Evolutionary conservation across 1,139 yeast species (phyloP).

Genomic region (Yamadazyma diospyri): DNA sequence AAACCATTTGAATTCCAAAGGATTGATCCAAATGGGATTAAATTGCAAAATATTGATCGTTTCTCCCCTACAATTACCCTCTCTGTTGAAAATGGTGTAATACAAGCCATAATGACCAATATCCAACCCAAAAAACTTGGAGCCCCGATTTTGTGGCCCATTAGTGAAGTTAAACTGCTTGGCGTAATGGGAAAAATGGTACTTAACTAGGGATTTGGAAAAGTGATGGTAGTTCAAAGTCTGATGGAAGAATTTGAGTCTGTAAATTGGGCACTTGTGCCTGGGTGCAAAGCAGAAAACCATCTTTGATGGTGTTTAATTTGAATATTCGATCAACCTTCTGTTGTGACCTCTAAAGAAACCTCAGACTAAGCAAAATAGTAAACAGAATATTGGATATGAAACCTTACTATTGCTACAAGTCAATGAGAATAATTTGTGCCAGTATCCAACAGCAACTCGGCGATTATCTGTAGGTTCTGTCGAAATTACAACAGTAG

Average conservation of each 20-base stretch:
- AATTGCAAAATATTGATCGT: conserved; percentile 12
- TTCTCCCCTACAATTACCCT: conserved; percentile 18
- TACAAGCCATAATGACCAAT: conserved; percentile 46
- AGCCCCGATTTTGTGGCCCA: conserved; percentile 7
- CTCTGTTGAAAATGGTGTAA: conserved; percentile 41
- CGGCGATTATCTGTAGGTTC: too few species aligned
- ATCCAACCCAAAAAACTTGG: conserved; percentile 28
- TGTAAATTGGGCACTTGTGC: conserved; percentile 7
- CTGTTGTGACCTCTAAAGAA: too few species aligned
- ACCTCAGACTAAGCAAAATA: too few species aligned
- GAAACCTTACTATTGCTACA: too few species aligned
- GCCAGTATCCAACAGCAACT: too few species aligned
- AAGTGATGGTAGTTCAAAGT: conserved; percentile 4
- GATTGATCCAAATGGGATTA: conserved; percentile 10
- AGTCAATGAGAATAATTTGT: too few species aligned
- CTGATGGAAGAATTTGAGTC: conserved; percentile 39
- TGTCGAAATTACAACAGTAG: too few species aligned
- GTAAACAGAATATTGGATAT: too few species aligned
- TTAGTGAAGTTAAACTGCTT: conserved; percentile 2
- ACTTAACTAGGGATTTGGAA: conserved; percentile 2
- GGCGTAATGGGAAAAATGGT: conserved; percentile 4
- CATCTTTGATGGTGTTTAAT: conserved; percentile 1
- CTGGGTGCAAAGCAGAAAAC: conserved; percentile 4
- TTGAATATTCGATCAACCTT: background rate
- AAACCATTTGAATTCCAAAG: conserved; percentile 10